Evolutionary conservation across 2,329 filamentous ascomycete genomes (phyloP).

Genomic region (Fusarium continuum): DNA sequence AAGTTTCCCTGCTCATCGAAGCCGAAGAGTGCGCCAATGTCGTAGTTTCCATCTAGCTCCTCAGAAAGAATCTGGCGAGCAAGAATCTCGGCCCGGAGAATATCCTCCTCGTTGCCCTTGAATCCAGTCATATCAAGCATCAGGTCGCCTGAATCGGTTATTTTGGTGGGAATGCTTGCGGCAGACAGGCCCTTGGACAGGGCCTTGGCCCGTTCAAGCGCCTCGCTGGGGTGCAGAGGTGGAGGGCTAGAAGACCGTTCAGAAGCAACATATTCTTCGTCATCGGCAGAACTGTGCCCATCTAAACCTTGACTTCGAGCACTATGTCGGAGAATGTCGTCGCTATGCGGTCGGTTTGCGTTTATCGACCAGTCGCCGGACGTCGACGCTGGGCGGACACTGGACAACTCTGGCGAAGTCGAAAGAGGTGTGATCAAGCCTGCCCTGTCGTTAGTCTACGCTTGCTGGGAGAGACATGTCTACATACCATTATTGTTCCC

Average conservation of each 20-base stretch:
- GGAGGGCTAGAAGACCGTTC: conserved; percentile 81
- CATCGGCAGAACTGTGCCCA: conserved; percentile 50
- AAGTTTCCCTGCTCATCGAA: conserved; percentile 95
- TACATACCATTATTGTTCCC: conserved; percentile 46
- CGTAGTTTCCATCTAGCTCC: conserved; percentile 92
- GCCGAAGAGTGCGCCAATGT: conserved; percentile 93
- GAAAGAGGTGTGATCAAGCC: conserved; percentile 63
- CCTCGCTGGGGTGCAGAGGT: conserved; percentile 75
- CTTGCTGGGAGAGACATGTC: background rate
- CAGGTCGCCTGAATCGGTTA: conserved; percentile 92
- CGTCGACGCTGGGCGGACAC: conserved; percentile 56
- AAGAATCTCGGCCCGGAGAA: conserved; percentile 89
- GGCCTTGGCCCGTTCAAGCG: conserved; percentile 81
- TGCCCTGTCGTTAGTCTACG: conserved; percentile 13
- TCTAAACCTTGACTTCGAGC: conserved; percentile 52
- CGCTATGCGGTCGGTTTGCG: conserved; percentile 60
- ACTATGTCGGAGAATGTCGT: conserved; percentile 62
- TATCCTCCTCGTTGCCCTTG: conserved; percentile 92
- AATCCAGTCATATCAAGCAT: conserved; percentile 99
- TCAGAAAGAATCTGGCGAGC: conserved; percentile 92
- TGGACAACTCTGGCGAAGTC: conserved; percentile 61
- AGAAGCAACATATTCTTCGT: conserved; percentile 52
- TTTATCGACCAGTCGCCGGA: conserved; percentile 62
- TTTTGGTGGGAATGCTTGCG: conserved; percentile 90
- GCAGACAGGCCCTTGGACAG: conserved; percentile 87